Conservation (phyloP, 768 basidiomycete genomes). For the Tremella yokohamensis region DNA sequence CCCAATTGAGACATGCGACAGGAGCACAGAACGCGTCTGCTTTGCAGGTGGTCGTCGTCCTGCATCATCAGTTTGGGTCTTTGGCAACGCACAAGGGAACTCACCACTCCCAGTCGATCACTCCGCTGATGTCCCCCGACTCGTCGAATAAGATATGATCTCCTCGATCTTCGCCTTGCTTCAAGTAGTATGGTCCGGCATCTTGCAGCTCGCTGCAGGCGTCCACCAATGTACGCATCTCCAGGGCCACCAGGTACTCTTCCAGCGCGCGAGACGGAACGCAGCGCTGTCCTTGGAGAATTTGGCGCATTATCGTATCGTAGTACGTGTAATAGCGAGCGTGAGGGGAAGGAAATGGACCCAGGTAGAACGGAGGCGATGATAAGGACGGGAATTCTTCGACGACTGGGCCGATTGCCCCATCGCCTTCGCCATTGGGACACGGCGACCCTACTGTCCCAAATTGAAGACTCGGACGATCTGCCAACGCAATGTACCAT, state of each 20-base stretch:
- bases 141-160: conserved; percentile 45
- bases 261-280: neutral
- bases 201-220: conserved; percentile 12
- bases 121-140: conserved; percentile 28
- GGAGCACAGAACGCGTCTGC: conserved; percentile 12
- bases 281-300: neutral
- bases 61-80: neutral
- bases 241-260: conserved; percentile 10
- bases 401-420: conserved; percentile 6
- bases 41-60: neutral
- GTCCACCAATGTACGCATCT: conserved; percentile 9
- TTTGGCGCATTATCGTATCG: conserved; percentile 6
- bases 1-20: neutral
- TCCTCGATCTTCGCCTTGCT: conserved; percentile 36
- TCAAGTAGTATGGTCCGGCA: conserved; percentile 23
- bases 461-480: conserved; percentile 3
- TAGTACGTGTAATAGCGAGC: conserved; percentile 8
- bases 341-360: conserved; percentile 13
- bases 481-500: conserved; percentile 9
- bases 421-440: neutral
- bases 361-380: conserved; percentile 12
- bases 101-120: conserved; percentile 51
- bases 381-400: neutral
- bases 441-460: conserved; percentile 11
- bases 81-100: neutral